Conservation (phyloP, 495 filamentous ascomycete genomes). For the Parathielavia hyrcaniae region DNA sequence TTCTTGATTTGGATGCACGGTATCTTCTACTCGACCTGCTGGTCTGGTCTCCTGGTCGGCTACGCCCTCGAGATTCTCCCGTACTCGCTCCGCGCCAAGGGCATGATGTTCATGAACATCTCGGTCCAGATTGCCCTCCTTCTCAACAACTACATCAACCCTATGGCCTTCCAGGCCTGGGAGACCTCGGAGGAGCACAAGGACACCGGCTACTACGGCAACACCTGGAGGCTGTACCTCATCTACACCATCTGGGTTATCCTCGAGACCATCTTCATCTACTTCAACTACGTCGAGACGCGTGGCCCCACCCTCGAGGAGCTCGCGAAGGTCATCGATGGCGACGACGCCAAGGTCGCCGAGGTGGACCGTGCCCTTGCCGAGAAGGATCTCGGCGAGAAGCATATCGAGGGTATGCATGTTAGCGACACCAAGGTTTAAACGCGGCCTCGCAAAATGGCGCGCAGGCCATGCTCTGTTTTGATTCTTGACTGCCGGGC, state of each 20-base stretch:
- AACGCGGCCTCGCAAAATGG: too few species aligned
- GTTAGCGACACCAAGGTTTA: too few species aligned
- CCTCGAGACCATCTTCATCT: constrained; percentile 54
- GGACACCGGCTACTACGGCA: too few species aligned
- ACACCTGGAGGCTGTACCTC: constrained; percentile 56
- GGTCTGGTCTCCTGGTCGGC: constrained; percentile 58
- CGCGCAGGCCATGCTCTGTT: too few species aligned
- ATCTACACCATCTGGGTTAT: constrained; percentile 60
- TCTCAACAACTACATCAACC: constrained; percentile 56
- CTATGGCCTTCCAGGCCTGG: constrained; percentile 51
- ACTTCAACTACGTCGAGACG: constrained; percentile 62
- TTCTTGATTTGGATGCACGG: constrained; percentile 53
- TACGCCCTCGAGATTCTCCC: constrained; percentile 67
- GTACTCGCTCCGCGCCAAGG: constrained; percentile 60
- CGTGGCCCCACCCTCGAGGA: constrained; percentile 60
- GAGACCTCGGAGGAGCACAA: too few species aligned
- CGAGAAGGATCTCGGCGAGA: too few species aligned
- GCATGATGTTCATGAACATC: constrained; percentile 49
- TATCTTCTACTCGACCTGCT: constrained; percentile 54
- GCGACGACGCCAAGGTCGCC: constrained; percentile 48
- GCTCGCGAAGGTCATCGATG: constrained; percentile 56
- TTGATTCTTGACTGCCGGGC: too few species aligned
- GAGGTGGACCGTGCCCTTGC: too few species aligned
- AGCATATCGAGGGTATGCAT: too few species aligned
- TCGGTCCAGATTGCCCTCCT: constrained; percentile 46